Percentiles rank a stretch among this genome's conserved stretches.
Evolutionary conservation across 306 rosid species (phyloP).

Genomic region (Vicia faba): DNA sequence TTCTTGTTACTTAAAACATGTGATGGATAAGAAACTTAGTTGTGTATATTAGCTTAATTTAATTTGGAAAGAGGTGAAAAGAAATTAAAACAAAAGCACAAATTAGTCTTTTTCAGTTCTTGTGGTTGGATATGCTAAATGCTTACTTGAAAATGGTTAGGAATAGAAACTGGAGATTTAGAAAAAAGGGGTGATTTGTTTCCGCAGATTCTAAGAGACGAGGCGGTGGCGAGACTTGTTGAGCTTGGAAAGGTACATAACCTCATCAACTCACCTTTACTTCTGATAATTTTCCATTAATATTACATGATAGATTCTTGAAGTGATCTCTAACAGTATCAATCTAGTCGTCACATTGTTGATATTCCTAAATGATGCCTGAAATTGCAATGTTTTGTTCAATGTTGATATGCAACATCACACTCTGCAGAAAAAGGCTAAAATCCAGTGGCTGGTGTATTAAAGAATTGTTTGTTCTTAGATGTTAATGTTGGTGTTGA

Average conservation of each 20-base stretch:
- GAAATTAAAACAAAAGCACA: neutral
- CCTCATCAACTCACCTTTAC: conserved; percentile 10
- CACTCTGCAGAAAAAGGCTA: neutral
- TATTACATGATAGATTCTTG: conserved; percentile 2
- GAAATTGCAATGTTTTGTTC: neutral
- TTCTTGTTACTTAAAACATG: neutral
- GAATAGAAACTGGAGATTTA: conserved; percentile 57
- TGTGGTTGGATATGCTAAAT: conserved; percentile 33
- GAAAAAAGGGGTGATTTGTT: conserved; percentile 60
- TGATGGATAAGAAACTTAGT: too few relatives aligned
- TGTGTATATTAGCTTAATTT: neutral
- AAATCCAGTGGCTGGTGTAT: neutral
- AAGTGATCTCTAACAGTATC: neutral
- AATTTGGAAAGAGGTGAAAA: conserved; percentile 6
- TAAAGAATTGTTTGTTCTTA: conserved; percentile 14
- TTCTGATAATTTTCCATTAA: conserved; percentile 22
- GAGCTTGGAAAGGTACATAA: conserved; percentile 75
- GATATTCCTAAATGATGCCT: neutral
- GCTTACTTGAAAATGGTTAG: conserved; percentile 48
- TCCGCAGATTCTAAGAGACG: conserved; percentile 75
- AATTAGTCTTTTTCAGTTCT: neutral
- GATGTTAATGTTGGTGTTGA: conserved; percentile 39
- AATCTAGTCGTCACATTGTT: neutral
- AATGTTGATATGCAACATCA: neutral
- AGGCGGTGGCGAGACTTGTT: conserved; percentile 74